phyloP scores from a whole-genome alignment of 371 early-diverging fungal species.

The Apophysomyces trapeziformis region DNA sequence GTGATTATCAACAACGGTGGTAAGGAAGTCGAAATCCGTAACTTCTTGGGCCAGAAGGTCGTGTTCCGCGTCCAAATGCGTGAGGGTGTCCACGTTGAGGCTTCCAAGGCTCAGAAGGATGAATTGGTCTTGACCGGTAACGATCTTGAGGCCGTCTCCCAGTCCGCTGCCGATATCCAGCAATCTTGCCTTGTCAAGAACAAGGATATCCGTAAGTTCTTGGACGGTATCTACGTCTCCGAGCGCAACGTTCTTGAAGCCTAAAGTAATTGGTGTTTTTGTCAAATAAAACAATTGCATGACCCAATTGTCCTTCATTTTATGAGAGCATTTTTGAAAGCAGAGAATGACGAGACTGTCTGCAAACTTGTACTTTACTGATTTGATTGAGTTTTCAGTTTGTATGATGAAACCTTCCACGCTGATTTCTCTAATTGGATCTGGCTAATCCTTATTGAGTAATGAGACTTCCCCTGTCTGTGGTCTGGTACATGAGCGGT shows the following conservation, averaged over 20 bases:
- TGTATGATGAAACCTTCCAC: too few species aligned
- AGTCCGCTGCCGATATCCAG: slow-evolving; percentile 87
- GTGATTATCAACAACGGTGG: slow-evolving; percentile 87
- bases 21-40: slow-evolving; percentile 94
- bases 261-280: slow-evolving; percentile 9
- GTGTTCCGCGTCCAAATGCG: slow-evolving; percentile 89
- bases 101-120: slow-evolving; percentile 93
- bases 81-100: slow-evolving; percentile 87
- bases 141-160: slow-evolving; percentile 97
- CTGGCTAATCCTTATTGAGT: too few species aligned
- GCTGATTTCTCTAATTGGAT: too few species aligned
- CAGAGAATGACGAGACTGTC: too few species aligned
- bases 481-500: too few species aligned
- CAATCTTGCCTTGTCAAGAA: slow-evolving; percentile 78
- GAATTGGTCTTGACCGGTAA: slow-evolving; percentile 96
- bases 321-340: too few species aligned
- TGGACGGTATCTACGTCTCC: slow-evolving; percentile 99
- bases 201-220: slow-evolving; percentile 99
- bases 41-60: slow-evolving; percentile 99
- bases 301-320: slow-evolving; percentile 3
- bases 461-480: too few species aligned
- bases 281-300: slow-evolving; percentile 3
- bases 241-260: slow-evolving; percentile 61
- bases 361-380: too few species aligned
- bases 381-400: too few species aligned